Conservation (phyloP, 2,329 filamentous ascomycete genomes). For the Pseudogymnoascus sp. region DNA sequence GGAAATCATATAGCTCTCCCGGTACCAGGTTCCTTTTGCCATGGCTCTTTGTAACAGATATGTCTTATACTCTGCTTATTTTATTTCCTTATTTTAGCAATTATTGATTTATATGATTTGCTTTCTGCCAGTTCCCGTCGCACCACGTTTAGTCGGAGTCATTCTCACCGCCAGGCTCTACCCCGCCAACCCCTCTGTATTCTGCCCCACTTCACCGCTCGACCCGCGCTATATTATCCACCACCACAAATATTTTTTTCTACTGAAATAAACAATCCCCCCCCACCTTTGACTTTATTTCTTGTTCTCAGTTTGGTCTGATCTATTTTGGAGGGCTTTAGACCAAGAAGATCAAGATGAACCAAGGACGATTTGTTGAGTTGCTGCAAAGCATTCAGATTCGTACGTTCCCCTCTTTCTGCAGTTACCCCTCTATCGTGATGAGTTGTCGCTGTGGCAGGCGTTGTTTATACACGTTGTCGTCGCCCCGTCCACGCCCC, state of each 20-base stretch:
- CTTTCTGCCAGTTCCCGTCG: neutral
- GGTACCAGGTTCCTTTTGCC: constrained; percentile 37
- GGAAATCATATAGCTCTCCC: constrained; percentile 52
- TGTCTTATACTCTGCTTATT: neutral
- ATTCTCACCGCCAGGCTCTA: constrained; percentile 1
- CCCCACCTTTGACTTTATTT: constrained; percentile 3
- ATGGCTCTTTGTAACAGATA: constrained; percentile 12
- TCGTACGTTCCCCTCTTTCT: constrained; percentile 51
- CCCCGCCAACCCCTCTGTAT: constrained; percentile 4
- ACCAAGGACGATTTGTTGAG: constrained; percentile 75
- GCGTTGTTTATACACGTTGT: constrained; percentile 12
- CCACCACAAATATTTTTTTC: constrained; percentile 8
- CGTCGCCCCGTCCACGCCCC: neutral
- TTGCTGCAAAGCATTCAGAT: constrained; percentile 82
- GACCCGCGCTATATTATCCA: constrained; percentile 6
- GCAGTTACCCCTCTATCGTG: constrained; percentile 13
- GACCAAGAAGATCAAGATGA: constrained; percentile 45
- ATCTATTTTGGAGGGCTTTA: constrained; percentile 7
- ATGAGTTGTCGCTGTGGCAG: constrained; percentile 13
- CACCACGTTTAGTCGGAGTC: neutral
- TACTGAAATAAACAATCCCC: constrained; percentile 5
- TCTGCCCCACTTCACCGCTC: constrained; percentile 7
- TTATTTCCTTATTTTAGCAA: neutral
- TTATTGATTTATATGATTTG: neutral
- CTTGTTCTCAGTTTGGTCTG: constrained; percentile 9